phyloP scores from a whole-genome alignment of 805 yeast genomes.

The Kuraishia hungarica region DNA sequence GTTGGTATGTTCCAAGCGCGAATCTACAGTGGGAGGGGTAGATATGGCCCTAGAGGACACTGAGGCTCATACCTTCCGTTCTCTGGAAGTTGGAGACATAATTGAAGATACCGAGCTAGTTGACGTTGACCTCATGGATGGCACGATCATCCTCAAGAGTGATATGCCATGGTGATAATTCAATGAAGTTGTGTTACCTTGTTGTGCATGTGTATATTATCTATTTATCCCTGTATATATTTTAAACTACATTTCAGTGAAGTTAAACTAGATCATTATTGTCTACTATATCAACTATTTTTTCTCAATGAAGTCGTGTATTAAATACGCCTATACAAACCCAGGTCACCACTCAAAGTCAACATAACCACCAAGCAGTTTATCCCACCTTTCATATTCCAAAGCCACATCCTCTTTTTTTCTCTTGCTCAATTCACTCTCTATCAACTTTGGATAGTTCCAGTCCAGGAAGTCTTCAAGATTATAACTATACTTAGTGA shows the following conservation, averaged over 20 bases:
- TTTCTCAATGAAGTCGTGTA: not conserved
- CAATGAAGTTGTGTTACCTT: too few species aligned
- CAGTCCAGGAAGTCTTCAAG: slow-evolving; percentile 94
- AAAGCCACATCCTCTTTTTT: slow-evolving; percentile 69
- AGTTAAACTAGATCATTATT: too few species aligned
- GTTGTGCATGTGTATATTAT: too few species aligned
- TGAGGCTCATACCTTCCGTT: slow-evolving; percentile 7
- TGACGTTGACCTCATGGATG: slow-evolving; percentile 35
- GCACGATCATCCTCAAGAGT: slow-evolving; percentile 24
- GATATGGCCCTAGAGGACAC: slow-evolving; percentile 1
- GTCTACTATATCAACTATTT: not conserved
- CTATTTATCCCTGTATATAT: too few species aligned
- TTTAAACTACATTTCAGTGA: not conserved
- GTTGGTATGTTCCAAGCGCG: not conserved
- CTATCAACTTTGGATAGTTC: slow-evolving; percentile 61
- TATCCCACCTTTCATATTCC: slow-evolving; percentile 55
- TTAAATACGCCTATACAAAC: not conserved
- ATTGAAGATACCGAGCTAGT: slow-evolving; percentile 29
- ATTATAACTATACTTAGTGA: slow-evolving; percentile 72
- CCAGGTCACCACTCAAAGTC: not conserved
- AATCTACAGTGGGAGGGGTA: not conserved
- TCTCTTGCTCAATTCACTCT: slow-evolving; percentile 54
- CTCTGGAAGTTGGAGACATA: slow-evolving; percentile 35
- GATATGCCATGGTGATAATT: slow-evolving; percentile 3
- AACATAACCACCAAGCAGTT: slow-evolving; percentile 22